phyloP scores from a whole-genome alignment of 345 rosid species.

The Aethionema arabicum region DNA sequence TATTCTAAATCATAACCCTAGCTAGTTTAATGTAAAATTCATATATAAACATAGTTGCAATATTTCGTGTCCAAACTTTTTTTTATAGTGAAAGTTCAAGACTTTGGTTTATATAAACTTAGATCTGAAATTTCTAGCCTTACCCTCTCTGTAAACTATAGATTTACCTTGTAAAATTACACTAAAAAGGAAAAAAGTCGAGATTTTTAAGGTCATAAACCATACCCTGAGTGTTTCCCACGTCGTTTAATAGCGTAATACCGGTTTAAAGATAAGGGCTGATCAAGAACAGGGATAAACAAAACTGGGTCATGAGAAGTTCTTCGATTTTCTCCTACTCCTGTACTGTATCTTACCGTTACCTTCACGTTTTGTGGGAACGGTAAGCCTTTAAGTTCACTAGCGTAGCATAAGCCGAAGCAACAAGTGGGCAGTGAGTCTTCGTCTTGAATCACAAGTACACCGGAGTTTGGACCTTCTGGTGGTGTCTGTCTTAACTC shows the following conservation, averaged over 20 bases:
- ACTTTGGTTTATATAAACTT: too few relatives aligned
- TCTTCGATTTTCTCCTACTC: not conserved
- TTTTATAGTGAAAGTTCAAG: too few relatives aligned
- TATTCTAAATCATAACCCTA: too few relatives aligned
- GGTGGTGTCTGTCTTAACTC: slow-evolving; percentile 38
- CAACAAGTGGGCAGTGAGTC: slow-evolving; percentile 42
- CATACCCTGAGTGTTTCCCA: slow-evolving; percentile 39
- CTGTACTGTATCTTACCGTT: not conserved
- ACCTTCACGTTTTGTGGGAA: slow-evolving; percentile 52
- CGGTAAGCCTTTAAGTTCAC: slow-evolving; percentile 31
- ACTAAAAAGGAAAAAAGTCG: not conserved
- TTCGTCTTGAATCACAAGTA: slow-evolving; percentile 48
- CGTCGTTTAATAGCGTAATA: slow-evolving; percentile 35
- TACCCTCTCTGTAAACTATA: not conserved
- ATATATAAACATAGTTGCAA: too few relatives aligned
- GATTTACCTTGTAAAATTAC: not conserved
- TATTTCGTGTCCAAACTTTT: too few relatives aligned
- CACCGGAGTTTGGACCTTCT: slow-evolving; percentile 50
- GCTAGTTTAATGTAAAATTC: too few relatives aligned
- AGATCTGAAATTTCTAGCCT: not conserved
- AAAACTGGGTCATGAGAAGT: slow-evolving; percentile 1
- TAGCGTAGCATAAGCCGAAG: slow-evolving; percentile 34
- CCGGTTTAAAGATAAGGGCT: slow-evolving; percentile 48
- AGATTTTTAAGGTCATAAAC: not conserved
- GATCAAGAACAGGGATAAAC: slow-evolving; percentile 52